Evolutionary conservation across 73 alveolate species (phyloP).

Genomic region (Blepharisma stoltei): DNA sequence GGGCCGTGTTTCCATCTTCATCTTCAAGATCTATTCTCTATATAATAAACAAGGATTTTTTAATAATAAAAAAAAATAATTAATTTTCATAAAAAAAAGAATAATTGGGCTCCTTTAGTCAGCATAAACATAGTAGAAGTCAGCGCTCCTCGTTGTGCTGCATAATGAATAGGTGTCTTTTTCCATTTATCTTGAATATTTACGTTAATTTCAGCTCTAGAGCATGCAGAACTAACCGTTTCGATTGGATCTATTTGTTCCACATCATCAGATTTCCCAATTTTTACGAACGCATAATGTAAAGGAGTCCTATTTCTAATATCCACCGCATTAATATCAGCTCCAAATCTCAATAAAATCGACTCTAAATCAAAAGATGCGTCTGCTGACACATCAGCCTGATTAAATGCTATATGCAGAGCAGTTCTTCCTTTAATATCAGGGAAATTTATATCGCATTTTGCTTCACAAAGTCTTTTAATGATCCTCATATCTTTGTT

Average conservation of each 20-base stretch:
- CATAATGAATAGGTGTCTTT: slow-evolving; percentile 78
- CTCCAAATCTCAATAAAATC: slow-evolving; percentile 53
- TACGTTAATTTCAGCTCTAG: slow-evolving; percentile 41
- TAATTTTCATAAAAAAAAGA: too few relatives aligned
- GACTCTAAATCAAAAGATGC: slow-evolving; percentile 71
- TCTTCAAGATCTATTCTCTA: slow-evolving; percentile 67
- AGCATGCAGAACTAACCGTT: slow-evolving; percentile 54
- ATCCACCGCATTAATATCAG: slow-evolving; percentile 60
- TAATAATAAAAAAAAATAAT: too few relatives aligned
- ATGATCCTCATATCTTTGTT: slow-evolving; percentile 42
- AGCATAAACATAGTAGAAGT: slow-evolving; percentile 61
- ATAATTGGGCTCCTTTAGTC: slow-evolving; percentile 55
- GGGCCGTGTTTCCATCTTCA: slow-evolving; percentile 74
- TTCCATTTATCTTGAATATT: slow-evolving; percentile 57
- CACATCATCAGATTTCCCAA: slow-evolving; percentile 36
- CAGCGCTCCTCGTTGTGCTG: slow-evolving; percentile 68
- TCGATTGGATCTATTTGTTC: slow-evolving; percentile 74
- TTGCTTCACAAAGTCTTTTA: slow-evolving; percentile 28
- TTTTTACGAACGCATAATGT: slow-evolving; percentile 74
- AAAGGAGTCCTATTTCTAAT: slow-evolving; percentile 67
- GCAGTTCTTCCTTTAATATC: slow-evolving; percentile 61
- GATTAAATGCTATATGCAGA: slow-evolving; percentile 69
- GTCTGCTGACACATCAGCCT: slow-evolving; percentile 62
- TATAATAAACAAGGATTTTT: too few relatives aligned
- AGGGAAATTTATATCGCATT: slow-evolving; percentile 52